Evolutionary conservation across 2,329 filamentous ascomycete genomes (phyloP).

Genomic region (Plectosphaerella cucumerina): DNA sequence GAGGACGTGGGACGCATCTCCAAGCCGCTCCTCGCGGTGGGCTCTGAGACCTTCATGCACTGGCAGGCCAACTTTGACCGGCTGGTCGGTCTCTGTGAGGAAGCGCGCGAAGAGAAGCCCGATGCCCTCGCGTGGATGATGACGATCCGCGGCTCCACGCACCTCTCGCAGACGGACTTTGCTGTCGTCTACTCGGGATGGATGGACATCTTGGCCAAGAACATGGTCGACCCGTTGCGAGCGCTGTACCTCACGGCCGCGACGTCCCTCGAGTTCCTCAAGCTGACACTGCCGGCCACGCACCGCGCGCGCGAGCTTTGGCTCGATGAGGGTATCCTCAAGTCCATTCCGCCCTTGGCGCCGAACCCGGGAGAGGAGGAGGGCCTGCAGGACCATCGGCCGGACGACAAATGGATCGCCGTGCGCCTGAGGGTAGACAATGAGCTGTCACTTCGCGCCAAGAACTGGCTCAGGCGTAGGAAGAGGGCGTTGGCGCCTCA

Average conservation of each 20-base stretch:
- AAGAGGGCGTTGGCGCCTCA: conserved; percentile 12
- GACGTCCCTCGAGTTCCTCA: conserved; percentile 58
- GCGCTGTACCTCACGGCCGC: conserved; percentile 62
- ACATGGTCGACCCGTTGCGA: conserved; percentile 57
- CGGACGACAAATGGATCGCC: conserved; percentile 55
- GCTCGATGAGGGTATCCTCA: conserved; percentile 48
- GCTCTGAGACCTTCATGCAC: conserved; percentile 67
- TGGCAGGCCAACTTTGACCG: conserved; percentile 61
- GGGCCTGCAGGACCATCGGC: conserved; percentile 48
- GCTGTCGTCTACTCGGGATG: conserved; percentile 58
- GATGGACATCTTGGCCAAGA: conserved; percentile 56
- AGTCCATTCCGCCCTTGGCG: conserved; percentile 18
- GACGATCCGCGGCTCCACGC: conserved; percentile 55
- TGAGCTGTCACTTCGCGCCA: conserved; percentile 48
- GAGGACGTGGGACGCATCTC: conserved; percentile 40
- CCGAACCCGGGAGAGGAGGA: conserved; percentile 27
- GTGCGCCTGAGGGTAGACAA: conserved; percentile 53
- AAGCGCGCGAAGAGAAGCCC: conserved; percentile 41
- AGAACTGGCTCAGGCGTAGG: conserved; percentile 36
- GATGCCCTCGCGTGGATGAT: conserved; percentile 42
- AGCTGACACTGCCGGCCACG: conserved; percentile 42
- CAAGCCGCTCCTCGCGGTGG: conserved; percentile 58
- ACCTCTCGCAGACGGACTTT: conserved; percentile 64
- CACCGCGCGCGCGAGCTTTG: conserved; percentile 44
- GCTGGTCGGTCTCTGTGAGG: conserved; percentile 51